These are phyloP conservation scores for Pseudopyrenochaeta lycopersici DNA, from an alignment of 2,329 filamentous ascomycete genomes.

Conservation along the genomic window DNA sequence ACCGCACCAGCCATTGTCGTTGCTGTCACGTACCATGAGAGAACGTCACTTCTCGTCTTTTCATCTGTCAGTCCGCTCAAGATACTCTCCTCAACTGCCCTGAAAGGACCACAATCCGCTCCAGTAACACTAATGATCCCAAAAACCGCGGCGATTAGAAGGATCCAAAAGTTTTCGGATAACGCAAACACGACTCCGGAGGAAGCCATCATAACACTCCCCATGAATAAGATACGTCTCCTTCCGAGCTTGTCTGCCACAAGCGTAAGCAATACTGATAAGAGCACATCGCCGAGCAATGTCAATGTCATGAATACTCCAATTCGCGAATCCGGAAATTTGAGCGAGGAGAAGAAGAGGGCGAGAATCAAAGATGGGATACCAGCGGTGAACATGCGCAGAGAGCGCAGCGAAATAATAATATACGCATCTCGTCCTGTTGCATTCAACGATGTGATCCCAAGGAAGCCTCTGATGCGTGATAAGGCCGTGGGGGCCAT, in stretches of 20 bases:
- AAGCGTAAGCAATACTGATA: constrained; percentile 50
- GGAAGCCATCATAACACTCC: constrained; percentile 48
- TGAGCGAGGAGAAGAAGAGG: constrained; percentile 48
- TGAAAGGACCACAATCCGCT: constrained; percentile 45
- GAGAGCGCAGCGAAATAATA: constrained; percentile 53
- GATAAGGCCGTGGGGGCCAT: constrained; percentile 30
- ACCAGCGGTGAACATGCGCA: constrained; percentile 49
- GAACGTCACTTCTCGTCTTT: constrained; percentile 46
- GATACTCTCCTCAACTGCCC: constrained; percentile 48
- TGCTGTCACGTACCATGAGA: constrained; percentile 51
- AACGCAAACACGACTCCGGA: constrained; percentile 48
- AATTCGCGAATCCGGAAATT: constrained; percentile 46
- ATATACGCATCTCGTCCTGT: constrained; percentile 49
- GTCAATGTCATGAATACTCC: constrained; percentile 54
- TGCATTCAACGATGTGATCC: constrained; percentile 40
- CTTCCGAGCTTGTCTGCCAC: constrained; percentile 49
- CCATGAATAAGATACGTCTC: constrained; percentile 45
- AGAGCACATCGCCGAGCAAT: constrained; percentile 49
- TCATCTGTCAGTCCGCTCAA: constrained; percentile 48
- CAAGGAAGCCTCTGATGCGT: constrained; percentile 40
- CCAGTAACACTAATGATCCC: constrained; percentile 51
- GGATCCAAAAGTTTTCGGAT: constrained; percentile 48
- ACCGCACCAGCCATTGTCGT: constrained; percentile 48
- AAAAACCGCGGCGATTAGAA: constrained; percentile 48
- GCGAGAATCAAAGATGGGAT: constrained; percentile 50